Evolutionary conservation across 1,139 yeast genomes (phyloP), one percentile per base, ranked within the genome.

Genomic region (Candida albicans): DNA sequence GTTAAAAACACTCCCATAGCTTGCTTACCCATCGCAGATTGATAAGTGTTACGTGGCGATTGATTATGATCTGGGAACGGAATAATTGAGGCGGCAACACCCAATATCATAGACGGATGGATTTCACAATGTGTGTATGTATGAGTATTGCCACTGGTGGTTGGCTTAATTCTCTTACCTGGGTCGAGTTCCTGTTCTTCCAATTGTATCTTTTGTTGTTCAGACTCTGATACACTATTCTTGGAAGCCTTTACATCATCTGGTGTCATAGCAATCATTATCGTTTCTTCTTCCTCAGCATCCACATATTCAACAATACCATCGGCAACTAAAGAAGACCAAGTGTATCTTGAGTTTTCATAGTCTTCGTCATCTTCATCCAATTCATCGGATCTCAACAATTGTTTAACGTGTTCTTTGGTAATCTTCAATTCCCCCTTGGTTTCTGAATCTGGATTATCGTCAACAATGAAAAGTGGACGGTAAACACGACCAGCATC

Each of bases 1-100:
- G 99, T 93, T 60, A 93, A 77, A 67, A 89, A 91, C n/a, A 95
- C 99, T 63, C 99, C 99, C 99, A 93, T 93, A 48, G 99, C 99
- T 73, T 93, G 99, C 69, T 93, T 93, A 82, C 99, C 99, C 99
- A 93, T 93, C 52, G 99, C 99, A 62, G 96, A 90, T 73, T 93
- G 99, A 70, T 93, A 93, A 6, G 99, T 93, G 66, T 93, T 93
- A 83, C 99, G 95, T 47, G 99, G 99, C 47, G 98, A 91, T 75
- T 93, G 99, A 67, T 93, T 93, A 69, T 93, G 99, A 70, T 93
- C 99, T 12, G 99, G 99, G 87, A 93, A 93, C 24, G 99, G 99
- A 77, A 93, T 93, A 64, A 93, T 91, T 34, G 96, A 88, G 8
- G 99, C 99, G 39, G 97, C 96, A 54, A 93, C 96, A 65, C 99